Evolutionary conservation across 2,329 filamentous ascomycete genomes (phyloP).

Genomic region (Colletotrichum horii): DNA sequence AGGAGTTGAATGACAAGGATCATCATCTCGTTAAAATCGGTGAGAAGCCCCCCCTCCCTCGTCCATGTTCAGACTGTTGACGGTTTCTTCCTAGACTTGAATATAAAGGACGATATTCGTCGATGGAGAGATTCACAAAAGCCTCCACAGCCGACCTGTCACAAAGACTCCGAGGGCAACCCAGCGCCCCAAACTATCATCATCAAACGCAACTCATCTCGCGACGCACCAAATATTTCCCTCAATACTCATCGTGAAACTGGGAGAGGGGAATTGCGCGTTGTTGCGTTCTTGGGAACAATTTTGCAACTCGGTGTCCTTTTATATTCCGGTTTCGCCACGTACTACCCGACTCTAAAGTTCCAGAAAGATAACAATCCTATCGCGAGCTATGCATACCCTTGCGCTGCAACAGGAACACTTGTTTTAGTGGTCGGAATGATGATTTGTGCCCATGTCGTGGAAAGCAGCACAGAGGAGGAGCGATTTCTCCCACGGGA

Average conservation of each 20-base stretch:
- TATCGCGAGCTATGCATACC: neutral
- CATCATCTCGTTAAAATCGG: neutral
- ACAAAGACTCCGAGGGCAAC: neutral
- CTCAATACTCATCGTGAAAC: neutral
- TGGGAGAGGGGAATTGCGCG: neutral
- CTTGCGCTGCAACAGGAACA: neutral
- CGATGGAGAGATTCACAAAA: neutral
- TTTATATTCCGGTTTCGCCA: neutral
- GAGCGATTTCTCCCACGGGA: neutral
- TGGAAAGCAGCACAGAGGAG: neutral
- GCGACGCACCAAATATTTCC: neutral
- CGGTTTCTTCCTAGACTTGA: neutral
- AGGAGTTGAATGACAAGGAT: neutral
- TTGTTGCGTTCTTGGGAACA: neutral
- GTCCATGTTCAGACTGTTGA: too few species aligned
- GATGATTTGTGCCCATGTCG: neutral
- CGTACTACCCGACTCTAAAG: neutral
- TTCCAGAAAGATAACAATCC: neutral
- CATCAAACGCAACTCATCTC: neutral
- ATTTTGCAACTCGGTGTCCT: neutral
- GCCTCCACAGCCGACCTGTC: too few species aligned
- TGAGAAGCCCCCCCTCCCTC: too few species aligned
- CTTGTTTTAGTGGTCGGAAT: neutral
- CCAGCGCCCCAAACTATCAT: neutral
- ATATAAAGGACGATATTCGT: neutral